phyloP scores from a whole-genome alignment of 2,329 filamentous ascomycete species.

The Colletotrichum cuscutae region DNA sequence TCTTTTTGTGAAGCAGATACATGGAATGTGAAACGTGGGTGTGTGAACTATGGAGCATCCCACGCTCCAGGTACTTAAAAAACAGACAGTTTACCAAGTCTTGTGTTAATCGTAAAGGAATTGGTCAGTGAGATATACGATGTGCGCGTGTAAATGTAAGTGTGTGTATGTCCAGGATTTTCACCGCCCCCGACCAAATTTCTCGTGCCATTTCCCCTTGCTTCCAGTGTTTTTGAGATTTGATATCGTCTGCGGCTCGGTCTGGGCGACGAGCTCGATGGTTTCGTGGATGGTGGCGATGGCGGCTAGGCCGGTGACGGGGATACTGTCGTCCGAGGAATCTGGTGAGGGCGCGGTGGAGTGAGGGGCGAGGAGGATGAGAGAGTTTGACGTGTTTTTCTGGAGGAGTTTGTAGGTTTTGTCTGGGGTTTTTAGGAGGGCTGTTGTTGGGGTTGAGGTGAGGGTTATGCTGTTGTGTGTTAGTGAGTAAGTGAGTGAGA shows the following conservation, averaged over 20 bases:
- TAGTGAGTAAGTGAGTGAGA: neutral
- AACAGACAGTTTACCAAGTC: neutral
- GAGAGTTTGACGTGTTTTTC: slow-evolving; percentile 75
- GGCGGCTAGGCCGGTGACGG: slow-evolving; percentile 51
- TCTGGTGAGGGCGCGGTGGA: slow-evolving; percentile 24
- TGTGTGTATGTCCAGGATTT: neutral
- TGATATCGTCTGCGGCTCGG: slow-evolving; percentile 41
- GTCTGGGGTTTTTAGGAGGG: slow-evolving; percentile 61
- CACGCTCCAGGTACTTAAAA: neutral
- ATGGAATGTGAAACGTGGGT: neutral
- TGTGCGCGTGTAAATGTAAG: no score
- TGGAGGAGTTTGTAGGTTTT: slow-evolving; percentile 70
- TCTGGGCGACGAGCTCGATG: slow-evolving; percentile 64
- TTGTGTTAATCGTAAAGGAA: neutral
- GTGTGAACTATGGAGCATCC: no score
- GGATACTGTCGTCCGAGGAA: slow-evolving; percentile 27
- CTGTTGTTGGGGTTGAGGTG: slow-evolving; percentile 58
- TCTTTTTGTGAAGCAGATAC: neutral
- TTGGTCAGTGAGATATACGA: neutral
- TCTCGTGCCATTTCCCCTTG: slow-evolving; percentile 70
- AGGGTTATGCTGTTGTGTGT: slow-evolving; percentile 54
- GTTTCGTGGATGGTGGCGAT: slow-evolving; percentile 71
- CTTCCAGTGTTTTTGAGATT: slow-evolving; percentile 42
- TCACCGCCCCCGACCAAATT: slow-evolving; percentile 60
- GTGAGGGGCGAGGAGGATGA: slow-evolving; percentile 62